Evolutionary conservation across 305 asterid genomes (phyloP), one percentile per base, ranked within the genome.

Genomic region (Stenogyne calaminthoides): DNA sequence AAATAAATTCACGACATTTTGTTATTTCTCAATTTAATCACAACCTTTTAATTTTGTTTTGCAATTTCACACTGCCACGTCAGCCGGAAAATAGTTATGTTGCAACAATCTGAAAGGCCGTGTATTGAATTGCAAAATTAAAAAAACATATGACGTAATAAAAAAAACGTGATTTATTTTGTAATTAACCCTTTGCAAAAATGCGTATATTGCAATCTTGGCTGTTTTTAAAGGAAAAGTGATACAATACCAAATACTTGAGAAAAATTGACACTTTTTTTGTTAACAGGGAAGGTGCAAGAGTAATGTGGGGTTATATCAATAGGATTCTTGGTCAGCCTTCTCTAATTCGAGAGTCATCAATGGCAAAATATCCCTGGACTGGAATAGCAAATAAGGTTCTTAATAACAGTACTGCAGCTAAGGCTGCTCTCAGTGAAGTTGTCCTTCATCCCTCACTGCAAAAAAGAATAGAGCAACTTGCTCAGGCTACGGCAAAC

Each of bases 281-380:
- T 67, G 52, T 72, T 73, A 36, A 64, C 90, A 95, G 99, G 95
- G 99, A 95, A 90, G 99, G 99, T 72, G 86, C 99, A 11, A 84
- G 88, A 77, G 99, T 95, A 69, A 88, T 84, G 57, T 95, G 99
- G 99, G 98, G 97, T 67, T 92, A 95, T 76, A 69, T 95, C 70
- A 92, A 95, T 81, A 84, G 99, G 77, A 90, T 95, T 76, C 96
- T 95, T 69, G 99, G 99, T 47, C 99, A 92, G 80, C 99, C 99
- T 69, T 95, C 99, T 77, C 85, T 92, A 73, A 95, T 95, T 84
- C 93, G 99, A 71, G 99, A 95, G 82, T 95, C 99, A 67, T 95
- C 99, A n/a, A 78, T 95, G 88, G 82, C 90, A 63, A 95, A 85
- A 81, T 92, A 83, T 75, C 98, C 98, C 10, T 90, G 97, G 96